Base-by-base conservation (phyloP, 768 basidiomycete species). In the Boletus rufocinnamomeus region DNA sequence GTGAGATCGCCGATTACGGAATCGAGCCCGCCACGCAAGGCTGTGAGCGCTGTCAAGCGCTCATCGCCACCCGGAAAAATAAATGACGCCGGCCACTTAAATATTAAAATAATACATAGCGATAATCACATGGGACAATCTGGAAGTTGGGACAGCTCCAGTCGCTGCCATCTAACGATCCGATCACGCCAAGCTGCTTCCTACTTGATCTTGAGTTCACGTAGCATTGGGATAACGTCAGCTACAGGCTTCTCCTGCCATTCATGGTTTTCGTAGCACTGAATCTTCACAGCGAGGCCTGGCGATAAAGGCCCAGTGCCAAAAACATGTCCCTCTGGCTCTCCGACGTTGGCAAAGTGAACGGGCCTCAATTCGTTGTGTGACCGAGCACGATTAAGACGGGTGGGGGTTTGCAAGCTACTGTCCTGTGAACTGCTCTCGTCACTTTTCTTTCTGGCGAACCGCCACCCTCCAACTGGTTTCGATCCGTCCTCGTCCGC, bases 221-320 rank as follows among this genome's bases (percentile, higher is more conserved):
- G 71, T 28, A 73, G 30, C 37, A 55, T 57, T n/a, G 68, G 69
- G 6, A 74, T 71, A n/a, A 74, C 68, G 10, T 74, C 73, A 1
- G 44, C 48, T 52, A 74, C 21, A 30, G 58, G 52, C 37, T 54
- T 66, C 52, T 71, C 69, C n/a, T 64, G 41, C 67, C 68, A 72
- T 13, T 45, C 50, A 3, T 57, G 44, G 25, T 40, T 52, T 23
- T 65, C 54, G 16, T 43, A 54, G 11, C 53, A 52, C 25, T 63
- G 60, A 25, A 71, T 47, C 40, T 50, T 63, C n/a, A 71, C 58
- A 2, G 53, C 28, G 4, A 60, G 57, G 19, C 55, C 58, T 1
- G 61, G 30, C 6, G 41, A 23, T 9, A n/a, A 4, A n/a, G 23
- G 10, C 37, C n/a, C 41, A 10, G 11, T 38, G 19, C 40, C 28